phyloP scores from a whole-genome alignment of 805 yeast species.

The Ogataea pilisensis region DNA sequence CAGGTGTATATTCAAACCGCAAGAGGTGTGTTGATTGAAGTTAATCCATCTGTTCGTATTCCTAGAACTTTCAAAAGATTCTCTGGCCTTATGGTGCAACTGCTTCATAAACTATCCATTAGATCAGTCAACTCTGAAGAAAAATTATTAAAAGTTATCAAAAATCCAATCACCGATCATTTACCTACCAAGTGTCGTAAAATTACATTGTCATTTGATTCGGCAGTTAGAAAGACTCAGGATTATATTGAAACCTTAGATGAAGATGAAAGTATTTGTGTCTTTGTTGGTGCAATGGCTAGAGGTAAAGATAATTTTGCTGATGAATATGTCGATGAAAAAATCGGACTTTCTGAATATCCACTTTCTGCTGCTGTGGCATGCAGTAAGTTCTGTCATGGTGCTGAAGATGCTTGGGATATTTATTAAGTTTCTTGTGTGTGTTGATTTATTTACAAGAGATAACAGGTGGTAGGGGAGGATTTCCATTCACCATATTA shows the following conservation, averaged over 20 bases:
- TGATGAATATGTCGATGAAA: slow-evolving; percentile 94
- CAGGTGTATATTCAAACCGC: slow-evolving; percentile 97
- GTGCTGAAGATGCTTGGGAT: slow-evolving; percentile 97
- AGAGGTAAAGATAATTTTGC: slow-evolving; percentile 97
- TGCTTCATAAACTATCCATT: slow-evolving; percentile 86
- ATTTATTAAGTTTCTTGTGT: slow-evolving; percentile 33
- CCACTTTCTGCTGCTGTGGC: slow-evolving; percentile 97
- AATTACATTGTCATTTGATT: slow-evolving; percentile 88
- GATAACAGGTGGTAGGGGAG: too few species aligned
- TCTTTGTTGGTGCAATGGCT: slow-evolving; percentile 99
- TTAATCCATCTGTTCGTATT: slow-evolving; percentile 92
- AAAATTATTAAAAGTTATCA: slow-evolving; percentile 86
- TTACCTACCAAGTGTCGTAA: slow-evolving; percentile 94
- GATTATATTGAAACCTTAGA: slow-evolving; percentile 79
- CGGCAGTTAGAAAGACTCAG: slow-evolving; percentile 81
- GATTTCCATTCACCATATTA: too few species aligned
- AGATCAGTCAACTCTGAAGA: slow-evolving; percentile 95
- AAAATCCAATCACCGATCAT: slow-evolving; percentile 96
- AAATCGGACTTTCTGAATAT: slow-evolving; percentile 91
- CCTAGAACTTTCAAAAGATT: slow-evolving; percentile 98
- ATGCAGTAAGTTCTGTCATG: slow-evolving; percentile 96
- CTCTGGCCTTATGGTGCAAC: slow-evolving; percentile 96
- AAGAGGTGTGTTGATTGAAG: slow-evolving; percentile 89
- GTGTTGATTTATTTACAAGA: background rate
- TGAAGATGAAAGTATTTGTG: slow-evolving; percentile 91